Percentiles rank a stretch among this genome's conserved stretches.
phyloP scores from a whole-genome alignment of 805 yeast genomes.

The Candida sphagnicola region DNA sequence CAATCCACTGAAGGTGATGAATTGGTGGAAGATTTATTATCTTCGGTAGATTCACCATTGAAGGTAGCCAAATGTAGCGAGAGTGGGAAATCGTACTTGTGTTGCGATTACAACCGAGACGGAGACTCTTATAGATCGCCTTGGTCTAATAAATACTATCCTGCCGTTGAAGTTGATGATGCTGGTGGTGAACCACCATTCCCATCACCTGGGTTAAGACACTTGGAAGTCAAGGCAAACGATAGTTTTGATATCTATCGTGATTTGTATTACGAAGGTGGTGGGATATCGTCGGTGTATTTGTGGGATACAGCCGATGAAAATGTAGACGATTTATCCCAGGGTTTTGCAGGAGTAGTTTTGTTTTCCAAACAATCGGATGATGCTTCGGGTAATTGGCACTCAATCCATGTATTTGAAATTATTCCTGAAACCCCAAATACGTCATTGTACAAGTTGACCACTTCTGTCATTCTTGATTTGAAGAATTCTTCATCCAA shows the following conservation, averaged over 20 bases:
- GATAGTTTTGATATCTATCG: constrained; percentile 90
- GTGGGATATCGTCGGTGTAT: constrained; percentile 81
- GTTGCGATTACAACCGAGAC: constrained; percentile 94
- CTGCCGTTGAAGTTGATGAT: constrained; percentile 33
- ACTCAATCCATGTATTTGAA: constrained; percentile 90
- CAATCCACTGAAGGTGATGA: constrained; percentile 33
- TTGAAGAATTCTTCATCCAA: constrained; percentile 35
- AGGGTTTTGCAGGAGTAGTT: constrained; percentile 88
- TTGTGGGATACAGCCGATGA: constrained; percentile 75
- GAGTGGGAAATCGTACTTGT: constrained; percentile 64
- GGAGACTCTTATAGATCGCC: constrained; percentile 92
- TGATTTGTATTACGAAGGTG: constrained; percentile 90
- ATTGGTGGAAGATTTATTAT: constrained; percentile 80
- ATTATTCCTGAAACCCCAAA: constrained; percentile 41
- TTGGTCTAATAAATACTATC: constrained; percentile 75
- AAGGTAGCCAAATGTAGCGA: constrained; percentile 45
- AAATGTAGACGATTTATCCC: constrained; percentile 23
- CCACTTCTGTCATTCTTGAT: constrained; percentile 84
- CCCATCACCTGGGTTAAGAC: constrained; percentile 65
- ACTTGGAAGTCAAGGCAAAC: constrained; percentile 76
- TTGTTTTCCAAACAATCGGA: constrained; percentile 69
- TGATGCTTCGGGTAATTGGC: constrained; percentile 67
- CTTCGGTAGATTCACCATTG: constrained; percentile 86
- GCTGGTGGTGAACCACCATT: constrained; percentile 67
- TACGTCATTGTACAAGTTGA: constrained; percentile 58